Conservation (phyloP, 257 asterid genomes). For the Rehmannia glutinosa region DNA sequence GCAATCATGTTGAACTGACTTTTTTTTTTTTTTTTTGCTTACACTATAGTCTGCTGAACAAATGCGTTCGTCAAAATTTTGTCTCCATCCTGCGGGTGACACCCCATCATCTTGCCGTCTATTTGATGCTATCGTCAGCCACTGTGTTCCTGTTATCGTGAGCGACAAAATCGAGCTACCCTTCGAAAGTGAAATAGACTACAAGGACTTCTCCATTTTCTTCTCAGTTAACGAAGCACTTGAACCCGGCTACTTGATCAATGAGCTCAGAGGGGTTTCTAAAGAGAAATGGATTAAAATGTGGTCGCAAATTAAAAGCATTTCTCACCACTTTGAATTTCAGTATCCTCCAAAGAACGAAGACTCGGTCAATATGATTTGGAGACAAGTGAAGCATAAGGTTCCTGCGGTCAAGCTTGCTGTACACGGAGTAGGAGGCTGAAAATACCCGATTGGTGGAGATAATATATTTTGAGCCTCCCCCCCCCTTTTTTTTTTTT, state of each 20-base stretch:
- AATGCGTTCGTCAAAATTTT: conserved; percentile 87
- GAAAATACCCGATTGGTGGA: conserved; percentile 97
- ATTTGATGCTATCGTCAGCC: conserved; percentile 91
- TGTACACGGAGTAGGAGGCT: conserved; percentile 73
- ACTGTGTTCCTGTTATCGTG: conserved; percentile 88
- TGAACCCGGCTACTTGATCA: conserved; percentile 54
- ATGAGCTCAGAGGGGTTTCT: conserved; percentile 50
- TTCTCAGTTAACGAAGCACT: conserved; percentile 66
- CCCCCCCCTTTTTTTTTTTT: too few relatives aligned
- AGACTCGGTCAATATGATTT: conserved; percentile 89
- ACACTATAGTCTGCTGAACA: conserved; percentile 65
- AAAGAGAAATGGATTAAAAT: conserved; percentile 64
- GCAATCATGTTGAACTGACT: background rate
- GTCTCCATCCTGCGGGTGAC: conserved; percentile 94
- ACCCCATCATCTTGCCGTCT: conserved; percentile 98
- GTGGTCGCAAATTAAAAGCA: conserved; percentile 65
- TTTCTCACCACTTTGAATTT: conserved; percentile 83
- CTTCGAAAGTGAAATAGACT: conserved; percentile 79
- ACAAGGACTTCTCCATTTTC: conserved; percentile 81
- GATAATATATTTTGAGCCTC: conserved; percentile 26
- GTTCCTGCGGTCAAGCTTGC: conserved; percentile 71
- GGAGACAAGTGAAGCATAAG: conserved; percentile 87
- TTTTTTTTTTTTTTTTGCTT: conserved; percentile 10
- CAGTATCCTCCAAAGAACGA: conserved; percentile 80
- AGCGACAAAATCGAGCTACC: conserved; percentile 93